Evolutionary conservation across 2,329 filamentous ascomycete genomes (phyloP), one percentile per base, ranked within the genome.

Genomic region (Colletotrichum scovillei): DNA sequence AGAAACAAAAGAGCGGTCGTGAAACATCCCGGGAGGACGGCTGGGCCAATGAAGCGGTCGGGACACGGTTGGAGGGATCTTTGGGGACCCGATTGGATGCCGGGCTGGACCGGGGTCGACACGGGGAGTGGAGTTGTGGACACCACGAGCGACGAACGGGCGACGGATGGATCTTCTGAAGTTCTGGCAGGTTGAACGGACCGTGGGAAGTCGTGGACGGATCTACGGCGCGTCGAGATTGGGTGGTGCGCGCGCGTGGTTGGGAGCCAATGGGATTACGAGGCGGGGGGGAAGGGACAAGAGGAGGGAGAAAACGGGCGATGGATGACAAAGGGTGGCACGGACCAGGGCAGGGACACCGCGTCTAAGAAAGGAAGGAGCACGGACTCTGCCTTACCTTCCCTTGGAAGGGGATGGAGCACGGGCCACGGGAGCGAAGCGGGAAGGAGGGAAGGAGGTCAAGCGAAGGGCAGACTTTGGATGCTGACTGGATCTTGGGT

Each of bases 181-280:
- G 30, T 32, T 32, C 30, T 32, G 30, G 60, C 62, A 26, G 62
- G 30, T 3, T 42, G 35, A 42, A 42, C 35, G 14, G 14, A 42
- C 35, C 35, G 35, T 42, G 35, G 35, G 16, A 5, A 35, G 32
- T 35, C 32, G 32, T 16, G 28, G 19, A 14, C 11, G 28, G 63
- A 64, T 65, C 58, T 38, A 49, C 58, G 72, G 74, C 74, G 74
- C 74, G 74, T 71, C 63, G n/a, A 71, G 73, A 75, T 75, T 75
- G 73, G 73, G 56, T 35, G 35, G 60, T 52, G 53, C 28, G 28
- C 65, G 65, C 58, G 72, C 58, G 58, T 60, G 59, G 19, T 55
- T 5, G 16, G n/a, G n/a, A 22, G 55, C 63, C 63, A 71, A 72
- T 74, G 62, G 32, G 42, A 46, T 26, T 35, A 49, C 53, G 57